Evolutionary conservation across 2,329 filamentous ascomycete genomes (phyloP).

Genomic region (Gaeumannomyces tritici): DNA sequence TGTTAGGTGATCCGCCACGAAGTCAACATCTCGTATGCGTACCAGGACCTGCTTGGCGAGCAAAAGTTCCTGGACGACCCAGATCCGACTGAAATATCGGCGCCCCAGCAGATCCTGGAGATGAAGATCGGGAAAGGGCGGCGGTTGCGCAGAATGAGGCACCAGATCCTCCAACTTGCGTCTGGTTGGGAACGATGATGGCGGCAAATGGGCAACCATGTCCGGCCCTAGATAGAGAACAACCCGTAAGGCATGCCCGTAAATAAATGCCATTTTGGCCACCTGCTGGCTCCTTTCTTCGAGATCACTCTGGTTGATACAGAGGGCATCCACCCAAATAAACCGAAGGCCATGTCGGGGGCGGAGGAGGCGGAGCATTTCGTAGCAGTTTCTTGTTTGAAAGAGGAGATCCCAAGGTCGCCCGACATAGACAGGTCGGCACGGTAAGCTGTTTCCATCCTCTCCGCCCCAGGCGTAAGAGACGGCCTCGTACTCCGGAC

Average conservation of each 20-base stretch:
- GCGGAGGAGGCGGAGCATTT: slow-evolving; percentile 12
- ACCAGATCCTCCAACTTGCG: too few relatives aligned
- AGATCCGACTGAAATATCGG: slow-evolving; percentile 6
- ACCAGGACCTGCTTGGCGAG: not conserved
- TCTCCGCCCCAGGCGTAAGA: slow-evolving; percentile 12
- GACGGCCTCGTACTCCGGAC: slow-evolving; percentile 1
- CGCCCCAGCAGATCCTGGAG: not conserved
- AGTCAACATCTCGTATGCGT: not conserved
- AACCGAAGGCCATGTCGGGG: slow-evolving; percentile 5
- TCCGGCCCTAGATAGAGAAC: slow-evolving; percentile 7
- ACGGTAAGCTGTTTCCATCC: slow-evolving; percentile 11
- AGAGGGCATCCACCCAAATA: slow-evolving; percentile 12
- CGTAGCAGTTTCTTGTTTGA: slow-evolving; percentile 17
- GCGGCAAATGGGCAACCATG: not conserved
- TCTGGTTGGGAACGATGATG: too few relatives aligned
- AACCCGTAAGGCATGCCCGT: slow-evolving; percentile 1
- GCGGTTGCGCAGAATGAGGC: too few relatives aligned
- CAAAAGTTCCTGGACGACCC: too few relatives aligned
- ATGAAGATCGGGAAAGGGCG: too few relatives aligned
- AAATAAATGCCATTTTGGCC: slow-evolving; percentile 13
- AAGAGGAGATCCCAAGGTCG: slow-evolving; percentile 17
- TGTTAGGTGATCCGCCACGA: not conserved
- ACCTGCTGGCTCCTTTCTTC: slow-evolving; percentile 12
- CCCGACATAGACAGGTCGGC: slow-evolving; percentile 14
- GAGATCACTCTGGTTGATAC: slow-evolving; percentile 13